These are phyloP conservation scores for Cystofilobasidium macerans DNA, from an alignment of 768 basidiomycete genomes.

Conservation along the genomic window DNA sequence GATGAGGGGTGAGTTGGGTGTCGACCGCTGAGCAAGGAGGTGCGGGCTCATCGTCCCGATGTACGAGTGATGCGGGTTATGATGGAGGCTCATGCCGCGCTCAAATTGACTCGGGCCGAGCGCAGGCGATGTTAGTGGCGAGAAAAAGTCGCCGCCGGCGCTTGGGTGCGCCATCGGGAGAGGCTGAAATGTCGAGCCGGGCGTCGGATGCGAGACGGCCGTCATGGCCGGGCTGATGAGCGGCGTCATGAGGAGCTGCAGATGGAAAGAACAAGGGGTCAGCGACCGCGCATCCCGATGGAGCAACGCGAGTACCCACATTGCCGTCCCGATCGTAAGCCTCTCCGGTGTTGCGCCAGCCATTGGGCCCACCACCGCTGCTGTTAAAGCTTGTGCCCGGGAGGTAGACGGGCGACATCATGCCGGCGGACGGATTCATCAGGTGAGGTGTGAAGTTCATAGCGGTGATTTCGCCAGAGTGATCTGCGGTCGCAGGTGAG, in stretches of 20 bases:
- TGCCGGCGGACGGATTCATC: conserved; percentile 29
- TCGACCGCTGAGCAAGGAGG: conserved; percentile 25
- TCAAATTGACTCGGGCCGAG: conserved; percentile 30
- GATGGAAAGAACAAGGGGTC: not conserved
- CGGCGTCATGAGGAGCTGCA: conserved; percentile 32
- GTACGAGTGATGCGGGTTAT: not conserved
- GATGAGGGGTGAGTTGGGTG: conserved; percentile 30
- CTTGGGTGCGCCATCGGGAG: conserved; percentile 4
- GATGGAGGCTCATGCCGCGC: conserved; percentile 2
- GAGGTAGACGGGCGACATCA: conserved; percentile 9
- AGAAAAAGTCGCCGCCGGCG: conserved; percentile 34
- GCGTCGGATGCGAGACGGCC: conserved; percentile 48
- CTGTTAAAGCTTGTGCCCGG: conserved; percentile 33
- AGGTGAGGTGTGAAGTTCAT: conserved; percentile 44
- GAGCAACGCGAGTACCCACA: conserved; percentile 28
- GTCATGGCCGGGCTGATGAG: conserved; percentile 34
- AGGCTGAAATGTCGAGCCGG: conserved; percentile 27
- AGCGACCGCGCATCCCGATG: not conserved
- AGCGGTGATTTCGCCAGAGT: conserved; percentile 46
- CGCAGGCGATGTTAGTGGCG: conserved; percentile 41
- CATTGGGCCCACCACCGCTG: conserved; percentile 21
- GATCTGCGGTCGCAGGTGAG: too few species aligned
- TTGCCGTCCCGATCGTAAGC: conserved; percentile 30
- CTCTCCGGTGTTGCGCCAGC: conserved; percentile 14
- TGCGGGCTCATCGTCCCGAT: conserved; percentile 15